These are phyloP conservation scores for Arachis monticola DNA, from an alignment of 331 rosid species.

Conservation along the genomic window DNA sequence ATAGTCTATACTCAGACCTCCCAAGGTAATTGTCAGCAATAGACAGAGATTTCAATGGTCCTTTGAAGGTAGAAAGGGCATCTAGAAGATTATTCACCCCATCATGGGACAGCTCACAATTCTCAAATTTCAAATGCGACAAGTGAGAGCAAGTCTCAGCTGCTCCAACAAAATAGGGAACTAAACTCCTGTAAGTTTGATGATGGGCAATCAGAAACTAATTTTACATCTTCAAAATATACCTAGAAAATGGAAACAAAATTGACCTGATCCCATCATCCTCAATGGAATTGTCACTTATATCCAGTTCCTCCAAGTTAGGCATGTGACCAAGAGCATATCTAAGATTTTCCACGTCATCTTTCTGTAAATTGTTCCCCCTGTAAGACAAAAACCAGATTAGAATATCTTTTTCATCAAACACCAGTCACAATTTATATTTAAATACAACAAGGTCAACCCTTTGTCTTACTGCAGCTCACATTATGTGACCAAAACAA, in stretches of 20 bases:
- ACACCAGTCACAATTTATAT: slow-evolving; percentile 23
- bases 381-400: slow-evolving; percentile 50
- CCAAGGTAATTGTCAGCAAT: slow-evolving; percentile 87
- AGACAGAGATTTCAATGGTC: slow-evolving; percentile 76
- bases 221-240: slow-evolving; percentile 25
- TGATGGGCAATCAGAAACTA: slow-evolving; percentile 44
- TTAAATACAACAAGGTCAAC: slow-evolving; percentile 10
- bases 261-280: slow-evolving; percentile 84
- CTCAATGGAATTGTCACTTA: slow-evolving; percentile 79
- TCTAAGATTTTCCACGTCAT: slow-evolving; percentile 64
- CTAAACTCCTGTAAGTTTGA: slow-evolving; percentile 64
- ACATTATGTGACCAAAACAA: slow-evolving; percentile 30
- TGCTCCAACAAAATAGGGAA: slow-evolving; percentile 65
- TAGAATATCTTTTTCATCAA: slow-evolving; percentile 33
- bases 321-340: slow-evolving; percentile 69
- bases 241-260: slow-evolving; percentile 33
- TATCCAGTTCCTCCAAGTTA: slow-evolving; percentile 85
- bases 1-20: slow-evolving; percentile 62
- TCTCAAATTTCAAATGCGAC: slow-evolving; percentile 64
- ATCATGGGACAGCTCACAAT: slow-evolving; percentile 65
- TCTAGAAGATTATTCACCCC: slow-evolving; percentile 66
- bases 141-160: slow-evolving; percentile 54
- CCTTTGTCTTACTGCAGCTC: slow-evolving; percentile 27
- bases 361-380: slow-evolving; percentile 69
- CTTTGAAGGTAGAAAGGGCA: slow-evolving; percentile 58